A percentile compares a stretch with the other conserved stretches of the same genome.
Conservation (phyloP, 352 stramenopile genomes). For the Pythium oligandrum region DNA sequence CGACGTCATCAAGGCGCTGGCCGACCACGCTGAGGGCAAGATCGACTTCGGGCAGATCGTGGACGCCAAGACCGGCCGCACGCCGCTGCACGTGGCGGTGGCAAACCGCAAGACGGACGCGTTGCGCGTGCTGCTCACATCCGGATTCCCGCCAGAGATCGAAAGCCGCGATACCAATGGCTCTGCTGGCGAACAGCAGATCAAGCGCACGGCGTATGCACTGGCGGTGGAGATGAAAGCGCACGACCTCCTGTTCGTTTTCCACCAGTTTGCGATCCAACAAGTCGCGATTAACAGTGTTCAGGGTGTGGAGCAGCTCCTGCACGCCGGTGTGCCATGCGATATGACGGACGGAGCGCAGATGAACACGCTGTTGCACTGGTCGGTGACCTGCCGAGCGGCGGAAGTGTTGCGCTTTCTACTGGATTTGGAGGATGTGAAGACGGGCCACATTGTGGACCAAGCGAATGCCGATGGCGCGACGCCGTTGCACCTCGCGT, state of each 20-base stretch:
- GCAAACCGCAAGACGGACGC: slow-evolving; percentile 69
- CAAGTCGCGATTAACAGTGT: slow-evolving; percentile 69
- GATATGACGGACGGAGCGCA: slow-evolving; percentile 43
- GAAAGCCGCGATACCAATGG: slow-evolving; percentile 18
- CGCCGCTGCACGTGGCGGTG: slow-evolving; percentile 76
- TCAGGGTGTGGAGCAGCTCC: slow-evolving; percentile 45
- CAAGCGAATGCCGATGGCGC: slow-evolving; percentile 60
- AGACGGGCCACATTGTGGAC: slow-evolving; percentile 37
- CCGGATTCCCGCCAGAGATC: slow-evolving; percentile 63
- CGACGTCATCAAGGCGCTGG: slow-evolving; percentile 82
- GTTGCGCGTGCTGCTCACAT: slow-evolving; percentile 69
- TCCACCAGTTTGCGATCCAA: slow-evolving; percentile 86
- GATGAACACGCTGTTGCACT: slow-evolving; percentile 68
- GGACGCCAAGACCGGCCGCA: slow-evolving; percentile 51
- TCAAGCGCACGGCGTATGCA: slow-evolving; percentile 52
- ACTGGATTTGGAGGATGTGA: slow-evolving; percentile 31
- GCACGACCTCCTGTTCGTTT: slow-evolving; percentile 66
- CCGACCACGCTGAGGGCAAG: slow-evolving; percentile 49
- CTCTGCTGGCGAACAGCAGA: no score
- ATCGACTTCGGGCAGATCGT: slow-evolving; percentile 53
- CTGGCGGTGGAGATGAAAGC: slow-evolving; percentile 56
- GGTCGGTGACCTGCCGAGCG: slow-evolving; percentile 73
- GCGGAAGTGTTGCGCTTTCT: slow-evolving; percentile 44
- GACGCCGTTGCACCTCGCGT: slow-evolving; percentile 74
- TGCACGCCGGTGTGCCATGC: slow-evolving; percentile 52